Evolutionary conservation across 1,139 yeast species (phyloP).

Genomic region (Scheffersomyces lignicola): DNA sequence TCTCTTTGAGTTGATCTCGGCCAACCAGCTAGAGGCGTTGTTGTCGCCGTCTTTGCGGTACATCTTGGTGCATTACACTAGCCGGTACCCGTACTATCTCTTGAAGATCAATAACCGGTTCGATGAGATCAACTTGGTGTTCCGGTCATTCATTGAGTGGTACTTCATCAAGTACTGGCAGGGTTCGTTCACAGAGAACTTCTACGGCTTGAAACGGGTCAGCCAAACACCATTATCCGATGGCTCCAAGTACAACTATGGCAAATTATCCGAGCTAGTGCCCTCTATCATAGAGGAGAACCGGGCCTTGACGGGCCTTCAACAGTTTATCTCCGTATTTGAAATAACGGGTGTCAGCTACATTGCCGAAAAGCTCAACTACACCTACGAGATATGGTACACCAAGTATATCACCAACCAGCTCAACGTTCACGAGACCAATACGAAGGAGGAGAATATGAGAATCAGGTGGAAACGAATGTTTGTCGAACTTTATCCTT

Average conservation of each 20-base stretch:
- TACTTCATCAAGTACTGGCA: constrained; percentile 74
- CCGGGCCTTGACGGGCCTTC: constrained; percentile 54
- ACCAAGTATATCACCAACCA: constrained; percentile 58
- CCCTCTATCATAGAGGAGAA: constrained; percentile 56
- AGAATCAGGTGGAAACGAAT: constrained; percentile 36
- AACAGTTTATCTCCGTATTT: constrained; percentile 57
- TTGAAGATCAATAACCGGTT: constrained; percentile 64
- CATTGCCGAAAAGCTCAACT: constrained; percentile 65
- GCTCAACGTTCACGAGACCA: constrained; percentile 31
- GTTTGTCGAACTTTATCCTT: constrained; percentile 65
- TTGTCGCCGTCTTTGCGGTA: constrained; percentile 83
- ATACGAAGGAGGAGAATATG: constrained; percentile 27
- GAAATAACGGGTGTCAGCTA: constrained; percentile 72
- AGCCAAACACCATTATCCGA: constrained; percentile 40
- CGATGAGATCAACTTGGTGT: constrained; percentile 69
- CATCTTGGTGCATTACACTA: constrained; percentile 79
- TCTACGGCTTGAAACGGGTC: constrained; percentile 82
- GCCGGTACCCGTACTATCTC: constrained; percentile 70
- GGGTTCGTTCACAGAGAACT: constrained; percentile 86
- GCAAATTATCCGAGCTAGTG: constrained; percentile 39
- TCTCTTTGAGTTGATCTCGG: constrained; percentile 77
- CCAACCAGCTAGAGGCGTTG: constrained; percentile 74
- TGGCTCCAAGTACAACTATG: constrained; percentile 24
- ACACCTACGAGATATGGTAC: constrained; percentile 61
- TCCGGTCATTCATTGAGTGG: constrained; percentile 73